These are phyloP conservation scores for Salisapilia sapeloensis DNA, from an alignment of 352 stramenopile genomes.

Conservation along the genomic window DNA sequence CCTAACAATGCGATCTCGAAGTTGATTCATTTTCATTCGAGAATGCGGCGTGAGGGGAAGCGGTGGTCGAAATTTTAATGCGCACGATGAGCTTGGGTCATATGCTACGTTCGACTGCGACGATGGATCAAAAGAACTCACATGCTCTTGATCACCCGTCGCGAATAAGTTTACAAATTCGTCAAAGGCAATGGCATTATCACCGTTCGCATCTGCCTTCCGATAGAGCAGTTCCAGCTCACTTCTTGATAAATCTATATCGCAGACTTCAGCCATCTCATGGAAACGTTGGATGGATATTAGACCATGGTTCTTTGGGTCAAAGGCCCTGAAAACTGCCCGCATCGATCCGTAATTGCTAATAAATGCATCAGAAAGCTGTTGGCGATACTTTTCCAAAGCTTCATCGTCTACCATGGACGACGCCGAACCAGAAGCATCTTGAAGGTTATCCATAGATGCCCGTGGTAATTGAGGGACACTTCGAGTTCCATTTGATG, in stretches of 20 bases:
- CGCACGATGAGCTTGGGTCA: constrained; percentile 30
- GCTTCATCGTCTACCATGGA: constrained; percentile 4
- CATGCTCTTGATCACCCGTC: constrained; percentile 5
- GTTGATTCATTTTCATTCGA: constrained; percentile 40
- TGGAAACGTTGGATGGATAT: constrained; percentile 61
- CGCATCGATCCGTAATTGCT: constrained; percentile 63
- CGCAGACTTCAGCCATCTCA: constrained; percentile 49
- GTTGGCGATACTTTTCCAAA: constrained; percentile 22
- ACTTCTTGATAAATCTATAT: constrained; percentile 22
- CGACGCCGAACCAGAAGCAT: too few species aligned
- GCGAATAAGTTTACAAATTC: constrained; percentile 66
- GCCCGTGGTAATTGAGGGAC: too few species aligned
- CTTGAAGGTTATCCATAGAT: too few species aligned
- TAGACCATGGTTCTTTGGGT: constrained; percentile 36
- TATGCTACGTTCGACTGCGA: constrained; percentile 4
- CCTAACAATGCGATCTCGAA: constrained; percentile 38
- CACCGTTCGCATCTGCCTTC: constrained; percentile 39
- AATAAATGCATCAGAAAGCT: constrained; percentile 45
- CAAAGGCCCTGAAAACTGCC: constrained; percentile 58
- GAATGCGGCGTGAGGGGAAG: constrained; percentile 38
- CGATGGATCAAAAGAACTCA: constrained; percentile 17
- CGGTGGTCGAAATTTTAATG: constrained; percentile 51
- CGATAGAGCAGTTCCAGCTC: constrained; percentile 31
- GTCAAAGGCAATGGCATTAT: constrained; percentile 53
- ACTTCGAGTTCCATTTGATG: constrained; percentile 3